A percentile compares a stretch with the other conserved stretches of the same genome.
Evolutionary conservation across 768 basidiomycete genomes (phyloP).

Genomic region (Tulasnella sp.): DNA sequence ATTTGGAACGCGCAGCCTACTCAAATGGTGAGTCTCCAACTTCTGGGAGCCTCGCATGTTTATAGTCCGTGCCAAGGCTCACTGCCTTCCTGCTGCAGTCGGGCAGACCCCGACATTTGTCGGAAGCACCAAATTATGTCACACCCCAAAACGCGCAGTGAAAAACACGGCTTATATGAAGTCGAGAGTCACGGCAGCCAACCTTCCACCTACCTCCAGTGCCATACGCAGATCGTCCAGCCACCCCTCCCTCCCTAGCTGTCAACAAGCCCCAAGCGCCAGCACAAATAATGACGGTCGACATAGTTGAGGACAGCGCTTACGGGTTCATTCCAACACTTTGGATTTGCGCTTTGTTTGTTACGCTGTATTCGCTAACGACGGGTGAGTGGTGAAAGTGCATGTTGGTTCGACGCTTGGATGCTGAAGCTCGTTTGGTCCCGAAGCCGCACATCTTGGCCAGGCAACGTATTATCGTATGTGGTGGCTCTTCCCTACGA

Average conservation of each 20-base stretch:
- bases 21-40: background rate
- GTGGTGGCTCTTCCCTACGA: slow-evolving; percentile 55
- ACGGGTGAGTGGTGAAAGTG: background rate
- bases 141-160: background rate
- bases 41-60: background rate
- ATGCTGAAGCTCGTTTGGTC: slow-evolving; percentile 31
- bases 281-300: background rate
- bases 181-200: background rate
- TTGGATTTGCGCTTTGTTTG: slow-evolving; percentile 40
- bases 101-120: background rate
- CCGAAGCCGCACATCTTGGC: slow-evolving; percentile 48
- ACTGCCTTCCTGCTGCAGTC: background rate
- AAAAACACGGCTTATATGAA: background rate
- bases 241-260: background rate
- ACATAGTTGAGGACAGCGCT: slow-evolving; percentile 30
- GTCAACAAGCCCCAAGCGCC: background rate
- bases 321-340: slow-evolving; percentile 45
- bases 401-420: background rate
- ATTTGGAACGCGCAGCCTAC: background rate
- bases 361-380: slow-evolving; percentile 38
- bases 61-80: background rate
- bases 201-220: background rate
- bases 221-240: background rate
- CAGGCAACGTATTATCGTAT: slow-evolving; percentile 45
- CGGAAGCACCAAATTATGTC: background rate